Evolutionary conservation across 2,329 filamentous ascomycete genomes (phyloP).

Genomic region (Cordyceps javanica): DNA sequence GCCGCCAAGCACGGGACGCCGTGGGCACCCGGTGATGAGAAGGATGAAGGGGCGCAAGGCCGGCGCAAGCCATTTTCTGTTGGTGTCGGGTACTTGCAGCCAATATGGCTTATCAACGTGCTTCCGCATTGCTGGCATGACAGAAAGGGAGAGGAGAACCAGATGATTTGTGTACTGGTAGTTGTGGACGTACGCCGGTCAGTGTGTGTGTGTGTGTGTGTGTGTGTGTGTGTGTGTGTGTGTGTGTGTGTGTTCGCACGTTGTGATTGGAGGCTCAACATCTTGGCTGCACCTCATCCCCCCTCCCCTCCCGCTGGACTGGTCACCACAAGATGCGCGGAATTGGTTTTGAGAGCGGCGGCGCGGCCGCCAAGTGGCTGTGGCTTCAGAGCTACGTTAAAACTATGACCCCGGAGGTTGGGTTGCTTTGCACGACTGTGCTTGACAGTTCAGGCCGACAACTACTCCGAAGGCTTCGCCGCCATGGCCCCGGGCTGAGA

Average conservation of each 20-base stretch:
- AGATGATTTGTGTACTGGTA: too few species aligned
- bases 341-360: neutral
- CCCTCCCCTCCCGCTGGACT: neutral
- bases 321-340: neutral
- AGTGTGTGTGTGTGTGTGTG: too few species aligned
- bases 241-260: neutral
- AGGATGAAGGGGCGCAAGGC: too few species aligned
- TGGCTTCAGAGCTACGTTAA: neutral
- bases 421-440: neutral
- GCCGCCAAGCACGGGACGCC: neutral
- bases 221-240: too few species aligned
- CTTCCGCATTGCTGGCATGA: neutral
- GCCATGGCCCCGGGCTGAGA: neutral
- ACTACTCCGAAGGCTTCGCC: neutral
- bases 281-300: neutral
- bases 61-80: neutral
- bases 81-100: neutral
- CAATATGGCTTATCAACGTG: too few species aligned
- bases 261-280: neutral
- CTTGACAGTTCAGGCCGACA: neutral
- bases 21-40: too few species aligned
- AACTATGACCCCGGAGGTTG: neutral
- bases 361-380: neutral
- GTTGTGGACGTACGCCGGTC: too few species aligned
- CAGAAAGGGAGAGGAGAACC: neutral